A percentile compares a stretch with the other conserved stretches of the same genome.
Conservation (phyloP, 257 asterid genomes). For the Craterostigma plantagineum region DNA sequence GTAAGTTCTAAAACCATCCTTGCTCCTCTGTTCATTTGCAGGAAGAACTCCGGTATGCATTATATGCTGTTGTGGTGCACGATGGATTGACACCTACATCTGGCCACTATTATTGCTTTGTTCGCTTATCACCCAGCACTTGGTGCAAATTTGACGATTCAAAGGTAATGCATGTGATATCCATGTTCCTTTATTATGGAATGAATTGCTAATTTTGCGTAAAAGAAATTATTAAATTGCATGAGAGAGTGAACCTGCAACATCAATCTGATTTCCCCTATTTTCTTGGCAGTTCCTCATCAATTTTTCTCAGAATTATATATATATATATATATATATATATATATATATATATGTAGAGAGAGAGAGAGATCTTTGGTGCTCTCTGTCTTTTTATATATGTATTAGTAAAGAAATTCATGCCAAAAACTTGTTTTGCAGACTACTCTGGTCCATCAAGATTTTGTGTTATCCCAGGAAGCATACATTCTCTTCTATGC, state of each 20-base stretch:
- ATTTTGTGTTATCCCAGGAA: conserved; percentile 58
- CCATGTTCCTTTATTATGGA: too few relatives aligned
- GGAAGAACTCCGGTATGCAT: conserved; percentile 45
- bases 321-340: too few relatives aligned
- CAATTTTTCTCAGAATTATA: too few relatives aligned
- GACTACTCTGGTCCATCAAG: conserved; percentile 49
- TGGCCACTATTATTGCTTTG: conserved; percentile 77
- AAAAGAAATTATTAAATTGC: too few relatives aligned
- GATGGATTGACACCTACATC: conserved; percentile 48
- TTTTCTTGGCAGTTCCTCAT: too few relatives aligned
- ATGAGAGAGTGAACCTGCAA: too few relatives aligned
- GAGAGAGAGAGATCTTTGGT: too few relatives aligned
- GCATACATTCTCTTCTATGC: conserved; percentile 83
- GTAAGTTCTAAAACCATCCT: neutral
- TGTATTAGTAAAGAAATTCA: neutral
- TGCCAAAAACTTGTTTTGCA: conserved; percentile 12
- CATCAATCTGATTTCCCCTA: too few relatives aligned
- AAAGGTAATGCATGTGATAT: conserved; percentile 22
- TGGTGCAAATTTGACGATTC: conserved; percentile 90
- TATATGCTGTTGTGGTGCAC: conserved; percentile 85
- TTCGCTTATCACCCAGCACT: conserved; percentile 37
- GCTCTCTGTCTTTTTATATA: too few relatives aligned
- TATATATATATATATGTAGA: too few relatives aligned
- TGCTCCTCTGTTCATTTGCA: conserved; percentile 17
- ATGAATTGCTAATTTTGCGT: too few relatives aligned